phyloP scores from a whole-genome alignment of 805 yeast genomes.

The Yamadazyma olivae region DNA sequence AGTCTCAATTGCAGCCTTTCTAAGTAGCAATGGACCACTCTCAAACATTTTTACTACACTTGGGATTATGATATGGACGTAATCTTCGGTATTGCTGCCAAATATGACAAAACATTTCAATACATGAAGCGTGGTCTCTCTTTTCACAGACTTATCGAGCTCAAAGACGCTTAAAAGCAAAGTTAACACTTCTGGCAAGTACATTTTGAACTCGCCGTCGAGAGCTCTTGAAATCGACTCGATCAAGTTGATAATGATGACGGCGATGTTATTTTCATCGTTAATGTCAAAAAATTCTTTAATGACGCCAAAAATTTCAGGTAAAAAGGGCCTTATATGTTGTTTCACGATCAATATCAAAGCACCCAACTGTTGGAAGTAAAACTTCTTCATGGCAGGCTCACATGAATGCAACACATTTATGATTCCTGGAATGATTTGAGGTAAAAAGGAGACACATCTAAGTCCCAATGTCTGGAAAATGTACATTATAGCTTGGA shows the following conservation, averaged over 20 bases:
- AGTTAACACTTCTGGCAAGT: slow-evolving; percentile 74
- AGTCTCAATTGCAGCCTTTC: slow-evolving; percentile 75
- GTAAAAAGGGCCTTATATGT: slow-evolving; percentile 80
- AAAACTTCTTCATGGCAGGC: slow-evolving; percentile 75
- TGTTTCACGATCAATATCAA: slow-evolving; percentile 81
- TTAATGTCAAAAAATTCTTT: slow-evolving; percentile 61
- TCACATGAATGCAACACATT: slow-evolving; percentile 82
- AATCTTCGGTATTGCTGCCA: slow-evolving; percentile 86
- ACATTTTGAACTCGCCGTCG: slow-evolving; percentile 88
- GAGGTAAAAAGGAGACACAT: slow-evolving; percentile 85
- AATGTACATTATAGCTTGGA: slow-evolving; percentile 90
- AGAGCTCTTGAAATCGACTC: slow-evolving; percentile 83
- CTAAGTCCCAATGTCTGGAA: slow-evolving; percentile 85
- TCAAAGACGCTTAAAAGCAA: slow-evolving; percentile 74
- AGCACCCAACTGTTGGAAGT: slow-evolving; percentile 83
- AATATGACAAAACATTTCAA: slow-evolving; percentile 80
- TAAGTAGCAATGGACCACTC: slow-evolving; percentile 55
- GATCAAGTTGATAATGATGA: slow-evolving; percentile 72
- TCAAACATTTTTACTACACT: slow-evolving; percentile 80
- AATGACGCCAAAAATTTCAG: slow-evolving; percentile 70
- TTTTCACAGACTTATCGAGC: slow-evolving; percentile 59
- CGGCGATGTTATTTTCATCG: slow-evolving; percentile 58
- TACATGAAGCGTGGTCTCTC: slow-evolving; percentile 66
- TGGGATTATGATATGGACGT: slow-evolving; percentile 83
- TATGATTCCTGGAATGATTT: slow-evolving; percentile 84